Conservation (phyloP, 768 basidiomycete genomes). For the Lactifluus pinguis region DNA sequence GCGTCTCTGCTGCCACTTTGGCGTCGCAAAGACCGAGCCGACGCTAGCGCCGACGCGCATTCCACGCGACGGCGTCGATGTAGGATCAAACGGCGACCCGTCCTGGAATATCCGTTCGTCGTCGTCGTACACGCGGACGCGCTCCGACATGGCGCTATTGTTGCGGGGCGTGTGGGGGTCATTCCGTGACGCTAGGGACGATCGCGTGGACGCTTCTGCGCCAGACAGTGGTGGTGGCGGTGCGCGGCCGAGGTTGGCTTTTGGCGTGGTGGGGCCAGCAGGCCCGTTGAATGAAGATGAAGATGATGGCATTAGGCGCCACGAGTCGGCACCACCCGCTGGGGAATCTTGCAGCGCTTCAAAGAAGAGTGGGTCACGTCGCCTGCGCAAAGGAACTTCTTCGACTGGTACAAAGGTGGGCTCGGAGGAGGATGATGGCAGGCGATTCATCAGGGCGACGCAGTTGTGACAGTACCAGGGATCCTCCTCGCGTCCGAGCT, state of each 20-base stretch:
- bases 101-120: conserved; percentile 23
- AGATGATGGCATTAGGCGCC: conserved; percentile 33
- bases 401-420: conserved; percentile 67
- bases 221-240: neutral
- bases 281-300: conserved; percentile 19
- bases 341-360: conserved; percentile 49
- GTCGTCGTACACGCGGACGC: conserved; percentile 23
- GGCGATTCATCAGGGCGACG: conserved; percentile 27
- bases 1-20: conserved; percentile 16
- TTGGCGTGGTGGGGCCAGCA: conserved; percentile 40
- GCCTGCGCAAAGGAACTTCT: conserved; percentile 33
- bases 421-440: conserved; percentile 33
- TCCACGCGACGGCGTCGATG: conserved; percentile 74
- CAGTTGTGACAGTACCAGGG: conserved; percentile 69
- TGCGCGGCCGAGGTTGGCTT: conserved; percentile 7
- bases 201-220: conserved; percentile 25
- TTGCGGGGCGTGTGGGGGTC: conserved; percentile 40
- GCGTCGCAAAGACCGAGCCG: conserved; percentile 14
- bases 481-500: conserved; percentile 69
- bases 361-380: conserved; percentile 51
- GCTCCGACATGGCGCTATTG: conserved; percentile 39
- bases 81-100: conserved; percentile 63
- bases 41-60: conserved; percentile 30
- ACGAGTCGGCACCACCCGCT: conserved; percentile 18
- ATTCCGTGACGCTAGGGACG: conserved; percentile 38